Evolutionary conservation across 805 yeast species (phyloP), one percentile per base, ranked within the genome.

Genomic region (Lipomyces sp.): DNA sequence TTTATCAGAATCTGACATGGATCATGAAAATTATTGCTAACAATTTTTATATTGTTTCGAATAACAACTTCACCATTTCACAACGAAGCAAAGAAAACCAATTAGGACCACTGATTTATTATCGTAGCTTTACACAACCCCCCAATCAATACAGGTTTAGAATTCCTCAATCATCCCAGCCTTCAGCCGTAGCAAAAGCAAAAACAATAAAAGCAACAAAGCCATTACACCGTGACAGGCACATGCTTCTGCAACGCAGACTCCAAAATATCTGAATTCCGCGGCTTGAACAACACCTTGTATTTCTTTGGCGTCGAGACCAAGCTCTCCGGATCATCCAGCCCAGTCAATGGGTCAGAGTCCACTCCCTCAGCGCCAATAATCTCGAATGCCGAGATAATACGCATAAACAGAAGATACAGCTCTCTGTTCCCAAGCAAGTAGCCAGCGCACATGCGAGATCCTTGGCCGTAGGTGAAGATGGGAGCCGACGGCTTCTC

Each of bases 371-470:
- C 61, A 1, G 21, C 51, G 22, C 21, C 21, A n/a, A 62, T 62
- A 13, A 84, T 71, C 43, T 74, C 68, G 61, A 78, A 86, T 22
- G 74, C 59, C 1, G 81, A 61, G 1, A 84, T 62, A 45, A 81
- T 61, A 45, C 86, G 75, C 51, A 79, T 68, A 18, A 80, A 64
- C 16, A 83, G 63, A 3, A 78, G 70, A 60, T 85, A 86, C 60
- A 85, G 68, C 63, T 85, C 89, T 47, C 79, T 75, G 58, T 74
- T 71, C 0, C 89, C 89, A 43, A 85, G 70, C 46, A 76, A 74
- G 42, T 75, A 75, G 0, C 93, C 95, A 0, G 83, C 74, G 64
- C 95, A 86, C 80, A 76, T 81, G 48, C 95, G 67, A 0, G 83
- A 71, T 0, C 95, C 95, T 18, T 78, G 75, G 0, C 93, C 95